Base-by-base conservation (phyloP, 768 basidiomycete genomes). In the Pleurotus eryngii region DNA sequence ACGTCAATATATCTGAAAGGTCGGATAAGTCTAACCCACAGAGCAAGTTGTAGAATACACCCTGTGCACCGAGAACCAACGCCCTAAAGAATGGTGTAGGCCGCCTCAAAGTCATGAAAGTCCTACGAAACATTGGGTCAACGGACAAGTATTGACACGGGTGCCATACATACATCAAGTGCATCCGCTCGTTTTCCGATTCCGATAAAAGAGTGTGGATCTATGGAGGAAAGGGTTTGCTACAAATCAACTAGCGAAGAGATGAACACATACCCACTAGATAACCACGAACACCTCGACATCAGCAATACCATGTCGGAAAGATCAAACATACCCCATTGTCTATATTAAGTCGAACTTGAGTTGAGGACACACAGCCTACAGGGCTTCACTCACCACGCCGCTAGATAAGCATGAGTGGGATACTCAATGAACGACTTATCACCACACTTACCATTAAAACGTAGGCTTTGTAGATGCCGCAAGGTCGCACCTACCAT, bases 131-230 rank as follows among this genome's bases (percentile, higher is more conserved):
- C 42, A 53, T 63, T 59, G 18, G 48, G 51, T 35, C 30, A 9
- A 46, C 59, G 57, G 50, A 55, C n/a, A 64, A 64, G 56, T 59
- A 17, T 37, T 26, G 26, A 14, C 53, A 55, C 39, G 24, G 17
- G 18, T 22, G 24, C 45, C 26, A 38, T 59, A 69, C 81, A 65
- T 59, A 91, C 89, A 95, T 90, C 53, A 95, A 78, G 70, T 96
- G 94, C 92, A 97, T 96, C 37, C 96, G 79, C 74, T 99, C 96
- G 68, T 98, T 98, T 68, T 98, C 94, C 11, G 95, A 94, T 74
- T 97, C 96, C 68, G 94, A 89, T 15, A 97, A 75, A 45, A 93
- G 82, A 5, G 93, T 95, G 68, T 95, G 92, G 61, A 97, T 97
- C 94, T 94, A 95, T 38, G 83, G 79, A 24, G 76, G 77, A 37